These are phyloP conservation scores for Tritrichomonas foetus DNA, from an alignment of 208 protist genomes.

Conservation along the genomic window DNA sequence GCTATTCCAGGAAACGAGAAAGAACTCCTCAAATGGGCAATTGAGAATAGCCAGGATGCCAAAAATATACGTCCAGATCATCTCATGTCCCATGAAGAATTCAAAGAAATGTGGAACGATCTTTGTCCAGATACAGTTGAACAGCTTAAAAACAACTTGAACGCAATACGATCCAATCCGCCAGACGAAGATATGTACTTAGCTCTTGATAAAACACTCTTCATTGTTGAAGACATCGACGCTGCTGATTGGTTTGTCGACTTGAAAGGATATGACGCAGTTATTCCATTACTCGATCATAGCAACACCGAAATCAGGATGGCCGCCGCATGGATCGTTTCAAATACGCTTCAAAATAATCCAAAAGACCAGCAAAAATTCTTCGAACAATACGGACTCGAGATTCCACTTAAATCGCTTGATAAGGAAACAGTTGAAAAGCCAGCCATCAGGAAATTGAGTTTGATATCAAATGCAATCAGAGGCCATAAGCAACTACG, in stretches of 20 bases:
- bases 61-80: background rate
- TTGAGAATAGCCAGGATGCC: background rate
- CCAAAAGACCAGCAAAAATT: slow-evolving; percentile 26
- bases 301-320: background rate
- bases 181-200: background rate
- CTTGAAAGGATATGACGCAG: background rate
- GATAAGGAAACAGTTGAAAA: background rate
- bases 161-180: too few relatives aligned
- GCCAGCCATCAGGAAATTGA: background rate
- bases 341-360: slow-evolving; percentile 23
- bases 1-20: background rate
- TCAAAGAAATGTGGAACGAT: background rate
- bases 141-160: too few relatives aligned
- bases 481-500: background rate
- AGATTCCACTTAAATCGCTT: background rate
- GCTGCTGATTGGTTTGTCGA: slow-evolving; percentile 23
- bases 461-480: background rate
- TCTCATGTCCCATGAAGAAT: background rate
- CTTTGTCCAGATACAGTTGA: slow-evolving; percentile 18
- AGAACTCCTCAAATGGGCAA: background rate
- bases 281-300: background rate
- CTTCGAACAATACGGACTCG: background rate
- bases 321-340: slow-evolving; percentile 11
- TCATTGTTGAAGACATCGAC: slow-evolving; percentile 26
- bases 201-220: background rate